Evolutionary conservation across 2,329 filamentous ascomycete genomes (phyloP).

Genomic region (Fusarium equiseti): DNA sequence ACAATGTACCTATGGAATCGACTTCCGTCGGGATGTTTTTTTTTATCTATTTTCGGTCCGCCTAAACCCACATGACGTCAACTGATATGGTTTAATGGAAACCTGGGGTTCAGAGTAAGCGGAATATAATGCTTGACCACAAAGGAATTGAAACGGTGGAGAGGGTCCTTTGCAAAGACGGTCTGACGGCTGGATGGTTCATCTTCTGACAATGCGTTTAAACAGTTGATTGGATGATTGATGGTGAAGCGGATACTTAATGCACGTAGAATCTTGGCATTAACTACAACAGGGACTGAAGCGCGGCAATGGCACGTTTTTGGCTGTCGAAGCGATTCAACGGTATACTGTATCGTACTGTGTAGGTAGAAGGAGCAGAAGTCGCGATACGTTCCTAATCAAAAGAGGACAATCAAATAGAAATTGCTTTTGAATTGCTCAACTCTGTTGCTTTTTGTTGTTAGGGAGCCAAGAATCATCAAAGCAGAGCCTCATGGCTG

Average conservation of each 20-base stretch:
- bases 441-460: neutral
- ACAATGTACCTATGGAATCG: neutral
- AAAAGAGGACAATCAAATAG: neutral
- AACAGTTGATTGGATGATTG: neutral
- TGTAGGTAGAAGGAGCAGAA: constrained; percentile 5
- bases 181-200: neutral
- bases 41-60: constrained; percentile 33
- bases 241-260: neutral
- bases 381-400: neutral
- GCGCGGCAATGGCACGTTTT: constrained; percentile 30
- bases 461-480: constrained; percentile 1
- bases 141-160: constrained; percentile 19
- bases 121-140: neutral
- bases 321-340: constrained; percentile 14
- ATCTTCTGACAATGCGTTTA: neutral
- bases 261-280: constrained; percentile 12
- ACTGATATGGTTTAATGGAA: constrained; percentile 5
- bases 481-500: constrained; percentile 37
- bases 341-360: constrained; percentile 17
- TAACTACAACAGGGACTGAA: constrained; percentile 3
- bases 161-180: constrained; percentile 8
- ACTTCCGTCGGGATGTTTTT: neutral
- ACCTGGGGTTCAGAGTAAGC: constrained; percentile 13
- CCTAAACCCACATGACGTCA: constrained; percentile 39
- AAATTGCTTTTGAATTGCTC: neutral